Percentiles rank a stretch among this genome's conserved stretches.
These are phyloP conservation scores for Ormosia semicastrata DNA, from an alignment of 306 rosid species.

Conservation along the genomic window DNA sequence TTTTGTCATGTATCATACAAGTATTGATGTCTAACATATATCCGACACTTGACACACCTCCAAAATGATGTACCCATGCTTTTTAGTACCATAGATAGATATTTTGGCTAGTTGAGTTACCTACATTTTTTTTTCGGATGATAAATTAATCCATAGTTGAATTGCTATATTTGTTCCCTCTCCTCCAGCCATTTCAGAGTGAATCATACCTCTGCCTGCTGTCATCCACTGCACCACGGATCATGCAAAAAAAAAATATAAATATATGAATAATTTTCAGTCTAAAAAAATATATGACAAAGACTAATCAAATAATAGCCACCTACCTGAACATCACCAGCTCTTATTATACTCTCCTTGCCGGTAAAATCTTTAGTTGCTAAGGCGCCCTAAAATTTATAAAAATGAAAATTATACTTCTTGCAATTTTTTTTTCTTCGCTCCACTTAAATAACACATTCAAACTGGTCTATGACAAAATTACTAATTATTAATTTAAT, in stretches of 20 bases:
- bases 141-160: conserved; percentile 72
- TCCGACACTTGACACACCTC: too few relatives aligned
- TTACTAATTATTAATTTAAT: neutral
- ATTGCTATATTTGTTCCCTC: conserved; percentile 55
- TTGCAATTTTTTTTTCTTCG: too few relatives aligned
- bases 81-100: too few relatives aligned
- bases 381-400: conserved; percentile 48
- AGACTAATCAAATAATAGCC: neutral
- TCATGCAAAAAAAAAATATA: too few relatives aligned
- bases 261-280: too few relatives aligned
- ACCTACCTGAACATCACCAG: conserved; percentile 67
- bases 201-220: conserved; percentile 72
- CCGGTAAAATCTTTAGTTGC: conserved; percentile 69
- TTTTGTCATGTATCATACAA: too few relatives aligned
- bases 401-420: too few relatives aligned
- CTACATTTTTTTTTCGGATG: conserved; percentile 59
- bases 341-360: conserved; percentile 52
- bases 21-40: too few relatives aligned
- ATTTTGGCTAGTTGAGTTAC: too few relatives aligned
- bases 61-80: too few relatives aligned
- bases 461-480: too few relatives aligned
- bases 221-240: conserved; percentile 59
- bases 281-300: neutral
- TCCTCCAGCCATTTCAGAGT: conserved; percentile 78
- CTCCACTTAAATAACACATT: neutral